phyloP scores from a whole-genome alignment of 225 moss, liverwort and hornwort species.

The Neckera pumila region DNA sequence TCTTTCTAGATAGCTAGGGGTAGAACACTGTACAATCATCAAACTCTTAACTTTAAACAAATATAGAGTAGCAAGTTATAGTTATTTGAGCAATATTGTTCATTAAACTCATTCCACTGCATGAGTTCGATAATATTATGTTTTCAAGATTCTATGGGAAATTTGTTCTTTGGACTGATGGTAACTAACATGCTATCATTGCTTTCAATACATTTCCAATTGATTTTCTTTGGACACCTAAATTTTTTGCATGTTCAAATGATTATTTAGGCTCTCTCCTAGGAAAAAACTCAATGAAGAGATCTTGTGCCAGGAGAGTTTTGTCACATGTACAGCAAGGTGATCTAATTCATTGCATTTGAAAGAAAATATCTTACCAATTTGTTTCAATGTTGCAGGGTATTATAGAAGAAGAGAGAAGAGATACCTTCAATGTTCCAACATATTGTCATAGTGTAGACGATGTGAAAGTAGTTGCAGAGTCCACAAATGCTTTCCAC shows the following conservation, averaged over 20 bases:
- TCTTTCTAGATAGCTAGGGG: background rate
- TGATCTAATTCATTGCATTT: background rate
- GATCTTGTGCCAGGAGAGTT: background rate
- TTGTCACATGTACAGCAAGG: rapidly evolving
- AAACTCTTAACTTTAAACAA: background rate
- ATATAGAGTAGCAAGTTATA: background rate
- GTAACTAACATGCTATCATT: background rate
- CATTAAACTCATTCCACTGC: background rate
- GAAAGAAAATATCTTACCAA: background rate
- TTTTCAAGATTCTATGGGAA: too few relatives aligned
- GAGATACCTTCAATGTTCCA: background rate
- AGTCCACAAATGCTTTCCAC: background rate
- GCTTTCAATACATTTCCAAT: background rate
- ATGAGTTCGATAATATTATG: too few relatives aligned
- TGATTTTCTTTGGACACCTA: background rate
- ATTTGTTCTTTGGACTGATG: too few relatives aligned
- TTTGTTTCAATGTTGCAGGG: background rate
- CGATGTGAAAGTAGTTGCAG: background rate
- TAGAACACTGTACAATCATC: too few relatives aligned
- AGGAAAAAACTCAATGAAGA: background rate
- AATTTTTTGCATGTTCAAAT: background rate
- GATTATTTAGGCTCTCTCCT: background rate
- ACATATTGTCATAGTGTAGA: background rate
- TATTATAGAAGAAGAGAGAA: background rate
- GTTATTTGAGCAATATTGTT: background rate